These are phyloP conservation scores for Fusarium tricinctum DNA, from an alignment of 2,329 filamentous ascomycete genomes.

Conservation along the genomic window DNA sequence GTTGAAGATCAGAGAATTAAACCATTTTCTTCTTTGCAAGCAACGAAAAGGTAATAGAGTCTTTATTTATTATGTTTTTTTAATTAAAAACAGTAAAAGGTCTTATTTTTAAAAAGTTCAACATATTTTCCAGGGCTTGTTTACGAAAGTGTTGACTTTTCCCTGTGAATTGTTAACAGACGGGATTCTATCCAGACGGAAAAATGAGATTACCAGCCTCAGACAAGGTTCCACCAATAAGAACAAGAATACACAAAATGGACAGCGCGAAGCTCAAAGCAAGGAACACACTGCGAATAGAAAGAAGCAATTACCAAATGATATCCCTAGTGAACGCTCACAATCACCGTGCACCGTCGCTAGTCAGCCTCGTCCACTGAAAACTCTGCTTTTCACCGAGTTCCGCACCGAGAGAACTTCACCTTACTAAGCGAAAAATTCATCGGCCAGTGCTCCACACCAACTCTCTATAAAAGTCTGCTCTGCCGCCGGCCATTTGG, in stretches of 20 bases:
- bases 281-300: neutral
- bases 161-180: too few species aligned
- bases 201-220: neutral
- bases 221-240: neutral
- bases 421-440: neutral
- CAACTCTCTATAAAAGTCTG: constrained; percentile 31
- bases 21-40: too few species aligned
- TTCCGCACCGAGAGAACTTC: neutral
- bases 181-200: too few species aligned
- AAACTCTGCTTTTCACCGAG: constrained; percentile 4
- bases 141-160: too few species aligned
- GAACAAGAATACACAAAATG: neutral
- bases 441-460: constrained; percentile 4
- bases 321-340: neutral
- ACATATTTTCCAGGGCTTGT: too few species aligned
- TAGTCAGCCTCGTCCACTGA: constrained; percentile 17
- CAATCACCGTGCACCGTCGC: neutral
- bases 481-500: constrained; percentile 46
- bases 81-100: too few species aligned
- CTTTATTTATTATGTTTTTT: too few species aligned
- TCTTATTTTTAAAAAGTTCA: too few species aligned
- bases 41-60: too few species aligned
- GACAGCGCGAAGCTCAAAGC: neutral
- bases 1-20: too few species aligned
- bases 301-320: neutral